phyloP scores from a whole-genome alignment of 257 asterid species.

The Buddleja alternifolia region DNA sequence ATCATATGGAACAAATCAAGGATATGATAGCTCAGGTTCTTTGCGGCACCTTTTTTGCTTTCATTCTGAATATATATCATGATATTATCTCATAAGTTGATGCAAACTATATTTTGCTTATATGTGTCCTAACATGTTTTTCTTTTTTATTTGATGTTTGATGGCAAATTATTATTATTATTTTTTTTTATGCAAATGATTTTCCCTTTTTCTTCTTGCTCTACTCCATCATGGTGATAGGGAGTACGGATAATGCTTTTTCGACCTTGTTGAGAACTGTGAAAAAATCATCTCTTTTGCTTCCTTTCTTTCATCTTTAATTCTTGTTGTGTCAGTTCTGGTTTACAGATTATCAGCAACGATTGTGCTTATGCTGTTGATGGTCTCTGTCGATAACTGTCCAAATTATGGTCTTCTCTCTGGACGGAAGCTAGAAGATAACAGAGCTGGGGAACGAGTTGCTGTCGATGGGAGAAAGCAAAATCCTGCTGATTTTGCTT shows the following conservation, averaged over 20 bases:
- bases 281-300: background rate
- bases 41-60: background rate
- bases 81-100: background rate
- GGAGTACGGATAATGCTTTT: background rate
- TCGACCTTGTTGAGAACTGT: constrained; percentile 1
- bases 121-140: background rate
- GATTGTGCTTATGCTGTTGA: constrained; percentile 71
- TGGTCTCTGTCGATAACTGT: constrained; percentile 69
- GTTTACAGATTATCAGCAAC: constrained; percentile 59
- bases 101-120: background rate
- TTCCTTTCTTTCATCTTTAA: constrained; percentile 13
- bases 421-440: constrained; percentile 73
- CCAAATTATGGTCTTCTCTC: constrained; percentile 73
- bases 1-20: constrained; percentile 60
- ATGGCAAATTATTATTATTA: constrained; percentile 20
- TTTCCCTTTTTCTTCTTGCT: background rate
- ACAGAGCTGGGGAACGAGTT: constrained; percentile 78
- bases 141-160: background rate
- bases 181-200: background rate
- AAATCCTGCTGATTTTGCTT: constrained; percentile 87
- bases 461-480: constrained; percentile 78
- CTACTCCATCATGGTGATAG: background rate
- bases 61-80: background rate
- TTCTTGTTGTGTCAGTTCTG: background rate
- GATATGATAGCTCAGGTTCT: constrained; percentile 79